Evolutionary conservation across 176 grass and related monocot species (phyloP).

Genomic region (Microstegium vimineum): DNA sequence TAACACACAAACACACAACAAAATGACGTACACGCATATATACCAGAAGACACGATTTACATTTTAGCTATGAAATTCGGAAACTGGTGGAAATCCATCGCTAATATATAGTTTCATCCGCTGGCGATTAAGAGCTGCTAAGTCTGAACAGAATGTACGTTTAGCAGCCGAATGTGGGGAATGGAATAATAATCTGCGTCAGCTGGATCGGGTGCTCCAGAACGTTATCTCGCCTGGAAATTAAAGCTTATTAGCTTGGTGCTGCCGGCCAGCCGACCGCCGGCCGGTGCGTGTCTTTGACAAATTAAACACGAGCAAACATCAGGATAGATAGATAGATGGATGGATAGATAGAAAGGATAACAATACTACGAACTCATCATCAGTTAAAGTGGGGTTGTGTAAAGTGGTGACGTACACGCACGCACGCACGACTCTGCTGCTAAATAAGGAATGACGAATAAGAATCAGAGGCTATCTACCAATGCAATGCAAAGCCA

Average conservation of each 20-base stretch:
- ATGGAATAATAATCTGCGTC: neutral
- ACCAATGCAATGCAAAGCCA: neutral
- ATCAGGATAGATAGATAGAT: neutral
- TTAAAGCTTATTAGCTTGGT: neutral
- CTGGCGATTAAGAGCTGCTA: no score
- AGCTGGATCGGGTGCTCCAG: neutral
- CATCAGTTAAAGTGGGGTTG: neutral
- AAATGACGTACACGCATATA: no score
- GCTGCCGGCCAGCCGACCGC: no score
- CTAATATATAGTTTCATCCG: no score
- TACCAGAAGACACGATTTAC: no score
- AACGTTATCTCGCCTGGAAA: neutral
- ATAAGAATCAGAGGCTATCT: neutral
- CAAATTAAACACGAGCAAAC: neutral
- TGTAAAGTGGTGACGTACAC: neutral
- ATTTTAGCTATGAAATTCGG: no score
- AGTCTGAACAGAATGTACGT: neutral
- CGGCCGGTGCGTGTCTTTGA: neutral
- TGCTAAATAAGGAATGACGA: neutral
- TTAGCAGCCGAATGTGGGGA: neutral
- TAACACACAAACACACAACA: no score
- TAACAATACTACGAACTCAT: no score
- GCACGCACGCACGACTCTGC: neutral
- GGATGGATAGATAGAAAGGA: neutral
- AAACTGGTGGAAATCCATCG: no score